Base-by-base conservation (phyloP, 768 basidiomycete species). In the Rhodosporidiobolus sp. region DNA sequence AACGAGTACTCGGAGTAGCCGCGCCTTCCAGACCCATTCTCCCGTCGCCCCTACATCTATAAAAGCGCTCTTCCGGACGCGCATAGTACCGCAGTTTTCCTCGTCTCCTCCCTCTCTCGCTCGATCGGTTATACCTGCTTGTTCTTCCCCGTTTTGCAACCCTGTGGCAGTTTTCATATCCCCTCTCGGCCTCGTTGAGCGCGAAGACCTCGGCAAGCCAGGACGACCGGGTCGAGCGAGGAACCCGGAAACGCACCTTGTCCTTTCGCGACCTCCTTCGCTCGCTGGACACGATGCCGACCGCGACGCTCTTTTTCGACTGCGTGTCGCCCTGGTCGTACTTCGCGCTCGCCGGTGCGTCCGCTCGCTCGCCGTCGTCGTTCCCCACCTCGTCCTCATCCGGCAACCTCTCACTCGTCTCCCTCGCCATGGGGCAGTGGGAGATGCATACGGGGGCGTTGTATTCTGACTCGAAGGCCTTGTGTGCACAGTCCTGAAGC, bases 301-400 rank as follows among this genome's bases (percentile, higher is more conserved):
- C 9, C 1, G 50, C 53, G 9, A 70, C 69, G 0, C 56, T 74
- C 20, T 64, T 53, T 46, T 56, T 45, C 49, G 73, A 74, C 35
- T 22, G 55, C 9, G 69, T 74, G 22, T 67, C 65, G 0, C 69
- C 69, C 6, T 74, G 69, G 65, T 12, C 20, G 34, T n/a, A 55
- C 32, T 60, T 67, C 10, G 68, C 68, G 20, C 48, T 63, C 45
- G 14, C 50, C 11, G 61, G 68, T 69, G 34, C 28, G 64, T 28
- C 28, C 1, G 1, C n/a, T 24, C 19, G 14, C 28, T 17, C 26
- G 14, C 34, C 54, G 7, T 35, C 56, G 46, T 20, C 0, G 45
- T 20, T 38, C 30, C 35, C 52, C 45, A 19, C 43, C 19, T 53
- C 28, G 20, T 48, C 53, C 34, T 35, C 54, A 19, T 34, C 24